Percentiles rank a stretch among this genome's conserved stretches.
phyloP scores from a whole-genome alignment of 148 eudicot genomes.

The Diospyros lotus region DNA sequence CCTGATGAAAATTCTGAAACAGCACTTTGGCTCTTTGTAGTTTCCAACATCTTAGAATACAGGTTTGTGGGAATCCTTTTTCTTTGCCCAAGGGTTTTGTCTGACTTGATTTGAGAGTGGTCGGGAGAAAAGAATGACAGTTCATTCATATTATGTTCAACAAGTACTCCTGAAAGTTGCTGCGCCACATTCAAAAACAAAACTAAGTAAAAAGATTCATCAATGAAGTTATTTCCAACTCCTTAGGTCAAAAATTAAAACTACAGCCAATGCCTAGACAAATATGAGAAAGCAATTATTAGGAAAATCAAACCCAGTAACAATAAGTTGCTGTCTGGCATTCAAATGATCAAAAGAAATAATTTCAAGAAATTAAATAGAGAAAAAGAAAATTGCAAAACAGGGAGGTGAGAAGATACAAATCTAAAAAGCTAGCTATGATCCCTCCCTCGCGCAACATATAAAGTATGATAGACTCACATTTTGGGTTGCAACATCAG shows the following conservation, averaged over 20 bases:
- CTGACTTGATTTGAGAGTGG: slow-evolving; percentile 25
- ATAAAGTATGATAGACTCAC: slow-evolving; percentile 28
- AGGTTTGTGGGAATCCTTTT: slow-evolving; percentile 29
- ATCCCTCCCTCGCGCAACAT: not conserved
- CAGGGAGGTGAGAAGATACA: not conserved
- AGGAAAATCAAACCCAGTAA: too few species aligned
- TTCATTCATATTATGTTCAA: slow-evolving; percentile 45
- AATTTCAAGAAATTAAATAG: not conserved
- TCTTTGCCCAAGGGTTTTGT: slow-evolving; percentile 21
- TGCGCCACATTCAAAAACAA: slow-evolving; percentile 20
- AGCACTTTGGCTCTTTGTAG: slow-evolving; percentile 23
- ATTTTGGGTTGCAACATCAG: slow-evolving; percentile 30
- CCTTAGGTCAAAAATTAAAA: not conserved
- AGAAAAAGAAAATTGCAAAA: not conserved
- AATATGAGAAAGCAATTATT: too few species aligned
- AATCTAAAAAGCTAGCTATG: not conserved
- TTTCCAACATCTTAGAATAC: slow-evolving; percentile 28
- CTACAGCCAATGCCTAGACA: too few species aligned
- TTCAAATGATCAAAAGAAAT: too few species aligned
- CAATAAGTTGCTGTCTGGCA: too few species aligned
- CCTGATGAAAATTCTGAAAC: slow-evolving; percentile 28
- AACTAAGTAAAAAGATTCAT: not conserved
- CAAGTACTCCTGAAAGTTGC: slow-evolving; percentile 52
- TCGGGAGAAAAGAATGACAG: slow-evolving; percentile 44
- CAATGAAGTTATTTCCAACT: not conserved